These are phyloP conservation scores for Camelina sativa DNA, from an alignment of 345 rosid species.

Conservation along the genomic window DNA sequence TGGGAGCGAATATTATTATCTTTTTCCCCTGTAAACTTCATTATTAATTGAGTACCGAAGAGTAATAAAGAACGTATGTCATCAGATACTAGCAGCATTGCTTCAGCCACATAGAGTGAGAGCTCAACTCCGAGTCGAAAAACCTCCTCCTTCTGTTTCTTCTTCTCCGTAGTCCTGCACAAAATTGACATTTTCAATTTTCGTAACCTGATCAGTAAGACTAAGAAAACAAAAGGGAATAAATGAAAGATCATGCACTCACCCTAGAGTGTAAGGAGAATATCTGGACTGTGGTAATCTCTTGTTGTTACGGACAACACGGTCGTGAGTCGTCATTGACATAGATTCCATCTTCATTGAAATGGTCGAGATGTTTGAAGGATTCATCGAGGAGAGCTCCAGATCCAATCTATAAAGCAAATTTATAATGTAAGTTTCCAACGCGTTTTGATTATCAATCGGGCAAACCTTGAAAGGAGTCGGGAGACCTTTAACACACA, in stretches of 20 bases:
- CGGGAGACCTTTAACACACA: too few relatives aligned
- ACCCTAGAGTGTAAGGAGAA: conserved; percentile 3
- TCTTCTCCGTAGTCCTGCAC: neutral
- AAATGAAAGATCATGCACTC: neutral
- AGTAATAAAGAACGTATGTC: neutral
- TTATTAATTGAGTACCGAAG: neutral
- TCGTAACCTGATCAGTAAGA: neutral
- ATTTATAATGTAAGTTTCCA: too few relatives aligned
- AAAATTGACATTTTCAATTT: neutral
- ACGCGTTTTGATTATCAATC: too few relatives aligned
- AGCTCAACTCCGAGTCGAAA: neutral
- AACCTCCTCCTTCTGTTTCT: neutral
- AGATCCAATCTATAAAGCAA: too few relatives aligned
- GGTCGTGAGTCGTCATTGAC: neutral
- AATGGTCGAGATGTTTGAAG: too few relatives aligned
- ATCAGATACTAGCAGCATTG: neutral
- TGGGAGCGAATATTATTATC: neutral
- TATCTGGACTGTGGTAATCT: neutral
- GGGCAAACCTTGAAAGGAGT: too few relatives aligned
- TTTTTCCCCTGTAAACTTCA: neutral
- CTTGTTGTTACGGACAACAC: neutral
- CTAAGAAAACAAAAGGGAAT: neutral
- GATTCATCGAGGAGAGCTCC: too few relatives aligned
- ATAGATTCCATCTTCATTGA: neutral
- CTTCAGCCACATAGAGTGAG: neutral